Percentiles rank a stretch among this genome's conserved stretches.
Conservation (phyloP, 1,284 basidiomycete species). For the Melampsora larici-populina region DNA sequence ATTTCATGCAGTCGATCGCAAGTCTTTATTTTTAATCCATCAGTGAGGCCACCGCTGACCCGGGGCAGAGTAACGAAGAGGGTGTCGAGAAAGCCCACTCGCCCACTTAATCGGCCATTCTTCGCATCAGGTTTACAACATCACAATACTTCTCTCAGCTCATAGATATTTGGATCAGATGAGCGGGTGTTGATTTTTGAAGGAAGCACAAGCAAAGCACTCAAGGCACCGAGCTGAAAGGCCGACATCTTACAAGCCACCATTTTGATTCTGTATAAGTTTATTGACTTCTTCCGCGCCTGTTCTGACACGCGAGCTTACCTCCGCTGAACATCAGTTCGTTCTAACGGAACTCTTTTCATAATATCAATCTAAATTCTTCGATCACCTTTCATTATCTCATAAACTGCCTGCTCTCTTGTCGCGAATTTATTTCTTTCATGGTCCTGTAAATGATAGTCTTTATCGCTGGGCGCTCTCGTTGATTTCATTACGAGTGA, state of each 20-base stretch:
- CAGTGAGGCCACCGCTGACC: too few relatives aligned
- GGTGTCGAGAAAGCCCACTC: not conserved
- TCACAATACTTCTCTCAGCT: not conserved
- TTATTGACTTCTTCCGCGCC: slow-evolving; percentile 2
- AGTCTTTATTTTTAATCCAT: not conserved
- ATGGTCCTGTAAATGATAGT: not conserved
- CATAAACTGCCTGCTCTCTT: not conserved
- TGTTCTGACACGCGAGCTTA: slow-evolving; percentile 4
- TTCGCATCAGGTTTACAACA: not conserved
- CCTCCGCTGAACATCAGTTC: not conserved
- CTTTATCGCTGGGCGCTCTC: not conserved
- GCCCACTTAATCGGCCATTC: slow-evolving; percentile 6
- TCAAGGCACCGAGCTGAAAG: not conserved
- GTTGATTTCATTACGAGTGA: not conserved
- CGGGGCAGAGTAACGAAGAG: not conserved
- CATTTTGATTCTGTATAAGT: not conserved
- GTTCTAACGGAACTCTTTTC: not conserved
- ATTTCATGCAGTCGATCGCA: not conserved
- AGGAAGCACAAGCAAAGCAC: not conserved
- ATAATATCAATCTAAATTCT: not conserved
- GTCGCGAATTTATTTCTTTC: not conserved
- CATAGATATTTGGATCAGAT: not conserved
- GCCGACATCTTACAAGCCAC: slow-evolving; percentile 4
- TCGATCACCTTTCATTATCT: not conserved
- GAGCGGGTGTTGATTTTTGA: not conserved